Base-by-base conservation (phyloP, 768 basidiomycete species). In the Kwoniella dejecticola region DNA sequence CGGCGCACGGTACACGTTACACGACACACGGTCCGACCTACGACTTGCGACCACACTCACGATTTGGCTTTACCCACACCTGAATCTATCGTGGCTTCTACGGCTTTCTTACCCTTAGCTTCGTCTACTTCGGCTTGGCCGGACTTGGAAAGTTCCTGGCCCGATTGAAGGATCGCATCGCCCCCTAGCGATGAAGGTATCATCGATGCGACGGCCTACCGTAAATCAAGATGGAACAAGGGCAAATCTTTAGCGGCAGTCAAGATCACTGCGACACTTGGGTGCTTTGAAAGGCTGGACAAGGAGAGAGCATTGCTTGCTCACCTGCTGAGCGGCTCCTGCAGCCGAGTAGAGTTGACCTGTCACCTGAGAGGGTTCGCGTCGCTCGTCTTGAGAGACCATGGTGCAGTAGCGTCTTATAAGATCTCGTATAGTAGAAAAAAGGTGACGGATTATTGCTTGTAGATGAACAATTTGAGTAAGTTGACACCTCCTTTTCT, bases 141-240 rank as follows among this genome's bases (percentile, higher is more conserved):
- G 23, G 57, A 57, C 45, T 66, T 21, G 21, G 44, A 23, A 2
- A 75, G 64, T 38, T 68, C 19, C 15, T 57, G n/a, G 24, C 74
- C 74, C 8, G 65, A 59, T 60, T 64, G 61, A 23, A 60, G 36
- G 58, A 69, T 69, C 12, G 63, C 17, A 29, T 55, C 33, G 6
- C 65, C 54, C 29, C 64, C 64, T 5, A 70, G 50, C 6, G 71
- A 21, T 31, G 68, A 65, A 38, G 71, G 74, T 8, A 75, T 36
- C n/a, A 72, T 62, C 2, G 71, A 61, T 0, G 67, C 71, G n/a
- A 72, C 64, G 11, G 70, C 69, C 70, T 75, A 33, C 17, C 17
- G 23, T 24, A 40, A 30, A 23, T 53, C n/a, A 57, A 10, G 3
- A 24, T 38, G 12, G 3, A 15, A 33, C 36, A 7, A 3, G n/a